Conservation (phyloP, 129 eudicot species). For the Artemisia argyi region DNA sequence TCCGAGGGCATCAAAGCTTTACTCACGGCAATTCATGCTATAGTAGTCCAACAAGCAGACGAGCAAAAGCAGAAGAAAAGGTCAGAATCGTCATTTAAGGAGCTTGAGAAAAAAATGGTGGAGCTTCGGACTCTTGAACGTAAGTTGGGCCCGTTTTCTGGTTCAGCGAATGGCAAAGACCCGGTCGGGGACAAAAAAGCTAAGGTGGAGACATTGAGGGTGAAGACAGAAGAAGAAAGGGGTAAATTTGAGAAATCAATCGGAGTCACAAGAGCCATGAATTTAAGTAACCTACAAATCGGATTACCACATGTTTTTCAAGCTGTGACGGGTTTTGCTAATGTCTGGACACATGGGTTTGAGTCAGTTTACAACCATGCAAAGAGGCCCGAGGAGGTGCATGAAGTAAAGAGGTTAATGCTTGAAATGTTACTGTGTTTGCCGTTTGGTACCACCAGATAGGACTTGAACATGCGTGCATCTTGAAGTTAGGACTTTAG, state of each 20-base stretch:
- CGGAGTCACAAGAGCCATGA: constrained; percentile 70
- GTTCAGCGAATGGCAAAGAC: constrained; percentile 34
- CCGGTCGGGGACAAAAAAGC: constrained; percentile 74
- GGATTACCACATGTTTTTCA: constrained; percentile 93
- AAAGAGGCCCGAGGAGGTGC: too few relatives aligned
- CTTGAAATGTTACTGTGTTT: constrained; percentile 16
- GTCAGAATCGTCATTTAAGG: constrained; percentile 66
- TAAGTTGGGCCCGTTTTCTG: constrained; percentile 61
- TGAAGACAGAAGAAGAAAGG: too few relatives aligned
- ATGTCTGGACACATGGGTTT: too few relatives aligned
- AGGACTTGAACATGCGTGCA: too few relatives aligned
- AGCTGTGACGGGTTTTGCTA: constrained; percentile 94
- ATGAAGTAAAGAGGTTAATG: too few relatives aligned
- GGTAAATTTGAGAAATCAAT: constrained; percentile 69
- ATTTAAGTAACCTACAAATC: constrained; percentile 79
- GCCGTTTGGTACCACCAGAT: background rate
- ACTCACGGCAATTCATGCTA: constrained; percentile 59
- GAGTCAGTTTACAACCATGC: too few relatives aligned
- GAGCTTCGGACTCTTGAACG: constrained; percentile 72
- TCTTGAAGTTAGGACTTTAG: constrained; percentile 3
- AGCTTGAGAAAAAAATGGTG: constrained; percentile 66
- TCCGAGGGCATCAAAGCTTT: constrained; percentile 82
- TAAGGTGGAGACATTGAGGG: constrained; percentile 62
- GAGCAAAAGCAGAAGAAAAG: constrained; percentile 82
- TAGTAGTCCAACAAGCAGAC: constrained; percentile 77